Percentiles rank a stretch among this genome's conserved stretches.
phyloP scores from a whole-genome alignment of 495 filamentous ascomycete species.

The Talaromyces adpressus region DNA sequence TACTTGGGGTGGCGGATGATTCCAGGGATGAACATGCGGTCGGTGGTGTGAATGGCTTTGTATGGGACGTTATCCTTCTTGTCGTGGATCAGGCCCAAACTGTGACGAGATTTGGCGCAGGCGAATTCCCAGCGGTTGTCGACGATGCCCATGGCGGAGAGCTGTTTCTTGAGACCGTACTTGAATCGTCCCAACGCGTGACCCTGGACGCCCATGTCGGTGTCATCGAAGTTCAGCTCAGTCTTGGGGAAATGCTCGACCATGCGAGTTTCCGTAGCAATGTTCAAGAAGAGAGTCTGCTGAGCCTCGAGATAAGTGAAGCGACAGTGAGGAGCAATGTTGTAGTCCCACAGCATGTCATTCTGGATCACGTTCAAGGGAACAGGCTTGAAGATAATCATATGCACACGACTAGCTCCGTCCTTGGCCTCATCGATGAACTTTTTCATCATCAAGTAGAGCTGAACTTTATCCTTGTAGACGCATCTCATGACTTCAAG shows the following conservation, averaged over 20 bases:
- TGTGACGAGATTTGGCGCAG: not conserved
- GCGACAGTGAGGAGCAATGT: conserved; percentile 5
- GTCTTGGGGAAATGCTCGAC: not conserved
- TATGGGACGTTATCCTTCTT: not conserved
- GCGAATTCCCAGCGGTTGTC: not conserved
- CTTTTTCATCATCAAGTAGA: not conserved
- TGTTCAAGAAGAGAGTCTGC: not conserved
- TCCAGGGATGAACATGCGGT: conserved; percentile 2
- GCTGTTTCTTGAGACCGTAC: not conserved
- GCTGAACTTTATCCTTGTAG: not conserved
- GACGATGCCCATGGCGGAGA: not conserved
- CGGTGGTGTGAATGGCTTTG: not conserved
- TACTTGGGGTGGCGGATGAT: not conserved
- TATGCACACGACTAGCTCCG: not conserved
- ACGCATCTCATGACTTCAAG: not conserved
- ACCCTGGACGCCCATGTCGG: conserved; percentile 1
- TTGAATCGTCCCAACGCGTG: not conserved
- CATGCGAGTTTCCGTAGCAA: not conserved
- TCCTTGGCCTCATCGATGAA: not conserved
- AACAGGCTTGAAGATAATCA: not conserved
- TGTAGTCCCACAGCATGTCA: not conserved
- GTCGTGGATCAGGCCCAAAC: not conserved
- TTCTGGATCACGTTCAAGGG: not conserved
- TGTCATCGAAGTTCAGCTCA: not conserved
- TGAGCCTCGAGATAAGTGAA: conserved; percentile 4